phyloP scores from a whole-genome alignment of 1,284 basidiomycete species.

The Erythrobasidium hasegawianum region DNA sequence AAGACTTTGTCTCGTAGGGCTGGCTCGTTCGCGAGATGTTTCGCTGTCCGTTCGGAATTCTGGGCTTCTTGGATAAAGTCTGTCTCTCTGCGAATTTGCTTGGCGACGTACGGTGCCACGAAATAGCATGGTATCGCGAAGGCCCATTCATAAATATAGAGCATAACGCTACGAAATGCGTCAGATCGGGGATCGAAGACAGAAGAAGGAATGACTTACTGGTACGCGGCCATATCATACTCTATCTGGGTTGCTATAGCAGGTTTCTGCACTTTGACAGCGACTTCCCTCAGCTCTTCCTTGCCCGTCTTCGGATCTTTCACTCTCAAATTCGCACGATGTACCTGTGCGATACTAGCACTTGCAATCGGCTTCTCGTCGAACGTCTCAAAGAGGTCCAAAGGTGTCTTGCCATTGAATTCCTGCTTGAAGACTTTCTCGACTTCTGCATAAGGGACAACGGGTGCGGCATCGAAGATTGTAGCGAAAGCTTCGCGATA shows the following conservation, averaged over 20 bases:
- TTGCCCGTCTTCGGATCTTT: constrained; percentile 46
- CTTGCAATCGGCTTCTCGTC: constrained; percentile 70
- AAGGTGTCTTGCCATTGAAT: constrained; percentile 60
- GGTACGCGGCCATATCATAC: constrained; percentile 49
- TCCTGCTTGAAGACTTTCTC: constrained; percentile 67
- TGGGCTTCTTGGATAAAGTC: constrained; percentile 70
- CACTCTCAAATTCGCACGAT: constrained; percentile 65
- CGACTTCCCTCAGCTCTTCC: constrained; percentile 60
- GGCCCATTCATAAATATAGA: constrained; percentile 47
- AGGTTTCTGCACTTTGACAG: constrained; percentile 88
- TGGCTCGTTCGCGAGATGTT: constrained; percentile 62
- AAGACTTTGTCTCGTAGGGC: constrained; percentile 66
- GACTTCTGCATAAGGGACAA: constrained; percentile 68
- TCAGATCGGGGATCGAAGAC: too few relatives aligned
- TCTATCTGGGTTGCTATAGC: constrained; percentile 77
- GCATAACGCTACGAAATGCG: constrained; percentile 39
- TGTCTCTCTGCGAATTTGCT: constrained; percentile 74
- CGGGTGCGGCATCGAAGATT: constrained; percentile 80
- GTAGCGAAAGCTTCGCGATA: constrained; percentile 65
- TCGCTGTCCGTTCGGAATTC: constrained; percentile 62
- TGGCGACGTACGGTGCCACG: constrained; percentile 69
- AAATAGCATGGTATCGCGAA: constrained; percentile 75
- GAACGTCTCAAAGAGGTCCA: constrained; percentile 72
- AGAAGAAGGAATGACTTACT: constrained; percentile 15
- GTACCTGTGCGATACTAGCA: constrained; percentile 85